Conservation (phyloP, 169 alveolate species). For the Plasmodium relictum region DNA sequence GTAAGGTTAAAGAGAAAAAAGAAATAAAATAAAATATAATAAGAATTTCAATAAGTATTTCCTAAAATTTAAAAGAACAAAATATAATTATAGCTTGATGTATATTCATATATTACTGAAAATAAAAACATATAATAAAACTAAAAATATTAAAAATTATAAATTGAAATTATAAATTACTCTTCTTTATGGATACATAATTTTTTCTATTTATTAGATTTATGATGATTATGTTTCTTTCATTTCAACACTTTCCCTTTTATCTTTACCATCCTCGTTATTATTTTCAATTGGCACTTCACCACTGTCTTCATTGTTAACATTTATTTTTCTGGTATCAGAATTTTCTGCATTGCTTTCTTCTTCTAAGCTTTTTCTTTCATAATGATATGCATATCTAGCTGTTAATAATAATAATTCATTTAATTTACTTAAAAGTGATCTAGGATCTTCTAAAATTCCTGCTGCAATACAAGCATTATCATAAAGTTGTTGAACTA, state of each 20-base stretch:
- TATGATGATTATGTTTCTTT: conserved; percentile 9
- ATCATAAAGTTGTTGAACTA: conserved; percentile 89
- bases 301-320: background rate
- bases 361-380: conserved; percentile 13
- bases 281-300: background rate
- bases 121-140: no score
- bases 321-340: background rate
- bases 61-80: no score
- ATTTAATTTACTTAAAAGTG: conserved; percentile 89
- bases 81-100: no score
- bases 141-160: no score
- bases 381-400: conserved; percentile 85
- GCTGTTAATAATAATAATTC: conserved; percentile 86
- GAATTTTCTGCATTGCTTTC: background rate
- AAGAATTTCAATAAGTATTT: no score
- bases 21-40: no score
- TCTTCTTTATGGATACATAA: no score
- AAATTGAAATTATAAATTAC: no score
- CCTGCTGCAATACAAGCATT: conserved; percentile 95
- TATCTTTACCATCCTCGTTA: background rate
- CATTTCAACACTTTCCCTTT: background rate
- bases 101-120: no score
- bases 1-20: no score
- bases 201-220: background rate
- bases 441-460: conserved; percentile 93